phyloP scores from a whole-genome alignment of 2,329 filamentous ascomycete species.

The Hortaea werneckii region DNA sequence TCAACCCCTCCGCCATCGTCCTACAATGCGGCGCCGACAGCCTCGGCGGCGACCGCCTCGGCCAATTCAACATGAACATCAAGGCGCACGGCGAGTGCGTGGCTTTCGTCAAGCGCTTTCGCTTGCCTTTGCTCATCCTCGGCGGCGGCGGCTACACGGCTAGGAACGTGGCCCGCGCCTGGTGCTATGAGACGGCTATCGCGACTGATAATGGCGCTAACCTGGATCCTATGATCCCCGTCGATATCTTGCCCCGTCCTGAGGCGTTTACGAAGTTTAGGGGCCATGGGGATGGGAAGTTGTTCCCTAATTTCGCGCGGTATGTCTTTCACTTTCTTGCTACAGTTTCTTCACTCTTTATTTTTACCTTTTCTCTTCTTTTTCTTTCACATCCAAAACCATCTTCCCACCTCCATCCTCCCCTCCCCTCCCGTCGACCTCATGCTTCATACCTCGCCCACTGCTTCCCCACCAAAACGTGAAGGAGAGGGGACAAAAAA shows the following conservation, averaged over 20 bases:
- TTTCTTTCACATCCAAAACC: no score
- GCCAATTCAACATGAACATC: constrained; percentile 94
- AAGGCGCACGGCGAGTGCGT: constrained; percentile 89
- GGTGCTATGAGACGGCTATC: constrained; percentile 93
- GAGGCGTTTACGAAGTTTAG: constrained; percentile 66
- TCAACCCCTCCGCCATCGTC: constrained; percentile 82
- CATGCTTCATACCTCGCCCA: no score
- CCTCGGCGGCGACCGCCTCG: constrained; percentile 82
- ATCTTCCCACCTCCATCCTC: no score
- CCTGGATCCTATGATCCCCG: constrained; percentile 63
- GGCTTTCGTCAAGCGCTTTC: constrained; percentile 71
- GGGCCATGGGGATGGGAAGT: constrained; percentile 56
- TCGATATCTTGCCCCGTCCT: constrained; percentile 67
- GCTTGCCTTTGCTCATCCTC: constrained; percentile 76
- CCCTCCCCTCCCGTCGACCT: no score
- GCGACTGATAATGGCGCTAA: constrained; percentile 57
- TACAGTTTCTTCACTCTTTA: no score
- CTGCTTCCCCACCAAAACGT: no score
- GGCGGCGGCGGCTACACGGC: constrained; percentile 95
- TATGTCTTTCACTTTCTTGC: no score
- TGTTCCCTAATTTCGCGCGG: constrained; percentile 55
- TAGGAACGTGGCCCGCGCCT: constrained; percentile 88
- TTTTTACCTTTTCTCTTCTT: no score
- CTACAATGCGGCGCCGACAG: constrained; percentile 94
- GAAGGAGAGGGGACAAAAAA: no score